Percentiles rank a stretch among this genome's conserved stretches.
Conservation (phyloP, 1,284 basidiomycete species). For the Apiotrichum sp. region DNA sequence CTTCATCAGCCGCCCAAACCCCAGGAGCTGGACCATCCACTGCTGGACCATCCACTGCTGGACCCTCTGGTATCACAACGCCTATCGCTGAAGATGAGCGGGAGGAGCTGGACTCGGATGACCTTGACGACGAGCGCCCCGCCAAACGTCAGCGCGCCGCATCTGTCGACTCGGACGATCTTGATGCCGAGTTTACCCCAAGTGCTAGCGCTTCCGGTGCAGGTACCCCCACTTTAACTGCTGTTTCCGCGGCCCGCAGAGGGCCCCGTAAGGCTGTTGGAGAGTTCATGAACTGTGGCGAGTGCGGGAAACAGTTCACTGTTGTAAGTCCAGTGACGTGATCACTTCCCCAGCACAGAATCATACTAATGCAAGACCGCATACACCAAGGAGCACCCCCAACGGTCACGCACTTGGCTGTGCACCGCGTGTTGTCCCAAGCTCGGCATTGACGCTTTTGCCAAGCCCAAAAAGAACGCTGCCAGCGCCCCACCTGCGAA, state of each 20-base stretch:
- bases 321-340: conserved; percentile 56
- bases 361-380: conserved; percentile 56
- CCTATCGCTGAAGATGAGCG: background rate
- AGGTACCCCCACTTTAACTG: conserved; percentile 40
- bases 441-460: conserved; percentile 68
- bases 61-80: background rate
- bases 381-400: conserved; percentile 64
- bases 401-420: conserved; percentile 61
- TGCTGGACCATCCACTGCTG: background rate
- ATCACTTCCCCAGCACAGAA: background rate
- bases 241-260: conserved; percentile 43
- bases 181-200: conserved; percentile 51
- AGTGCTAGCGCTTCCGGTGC: conserved; percentile 47
- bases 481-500: conserved; percentile 42
- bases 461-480: conserved; percentile 55
- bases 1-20: conserved; percentile 8
- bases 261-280: conserved; percentile 60
- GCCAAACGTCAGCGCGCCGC: conserved; percentile 37
- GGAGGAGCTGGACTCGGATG: conserved; percentile 17
- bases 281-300: conserved; percentile 72
- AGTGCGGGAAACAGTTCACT: conserved; percentile 78
- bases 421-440: conserved; percentile 73
- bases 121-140: conserved; percentile 29
- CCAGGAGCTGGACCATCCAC: background rate
- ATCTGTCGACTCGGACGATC: conserved; percentile 58